phyloP scores from a whole-genome alignment of 2,329 filamentous ascomycete species.

The Didymella segeticola region DNA sequence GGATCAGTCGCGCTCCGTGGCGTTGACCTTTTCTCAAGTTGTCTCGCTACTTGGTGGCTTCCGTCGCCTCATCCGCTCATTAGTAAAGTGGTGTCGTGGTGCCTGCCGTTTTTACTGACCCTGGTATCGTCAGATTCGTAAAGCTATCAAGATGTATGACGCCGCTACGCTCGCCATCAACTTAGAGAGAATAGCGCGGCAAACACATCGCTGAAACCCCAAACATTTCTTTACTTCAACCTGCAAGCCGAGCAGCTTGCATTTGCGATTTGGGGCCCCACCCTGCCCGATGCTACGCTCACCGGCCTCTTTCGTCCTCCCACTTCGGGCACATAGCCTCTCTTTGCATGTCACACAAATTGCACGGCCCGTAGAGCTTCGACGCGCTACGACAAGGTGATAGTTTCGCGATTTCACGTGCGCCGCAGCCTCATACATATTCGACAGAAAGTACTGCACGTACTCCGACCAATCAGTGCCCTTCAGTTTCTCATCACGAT shows the following conservation, averaged over 20 bases:
- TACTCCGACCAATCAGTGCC: conserved; percentile 38
- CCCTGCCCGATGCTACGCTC: conserved; percentile 17
- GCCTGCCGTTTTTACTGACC: conserved; percentile 14
- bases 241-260: not conserved
- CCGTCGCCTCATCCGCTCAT: conserved; percentile 3
- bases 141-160: conserved; percentile 28
- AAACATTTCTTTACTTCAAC: not conserved
- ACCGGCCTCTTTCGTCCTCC: conserved; percentile 1
- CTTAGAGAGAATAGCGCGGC: conserved; percentile 15
- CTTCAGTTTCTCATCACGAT: conserved; percentile 46
- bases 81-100: conserved; percentile 8
- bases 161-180: conserved; percentile 19
- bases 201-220: conserved; percentile 5
- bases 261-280: conserved; percentile 6
- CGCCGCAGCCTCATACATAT: conserved; percentile 20
- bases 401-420: conserved; percentile 33
- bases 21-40: conserved; percentile 8
- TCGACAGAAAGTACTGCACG: conserved; percentile 25
- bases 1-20: conserved; percentile 20
- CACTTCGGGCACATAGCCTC: conserved; percentile 3
- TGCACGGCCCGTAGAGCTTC: conserved; percentile 12
- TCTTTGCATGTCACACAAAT: conserved; percentile 6
- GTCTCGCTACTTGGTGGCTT: conserved; percentile 6
- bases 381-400: conserved; percentile 16
- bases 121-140: conserved; percentile 16